Evolutionary conservation across 305 asterid genomes (phyloP).

Genomic region (Stenogyne calaminthoides): DNA sequence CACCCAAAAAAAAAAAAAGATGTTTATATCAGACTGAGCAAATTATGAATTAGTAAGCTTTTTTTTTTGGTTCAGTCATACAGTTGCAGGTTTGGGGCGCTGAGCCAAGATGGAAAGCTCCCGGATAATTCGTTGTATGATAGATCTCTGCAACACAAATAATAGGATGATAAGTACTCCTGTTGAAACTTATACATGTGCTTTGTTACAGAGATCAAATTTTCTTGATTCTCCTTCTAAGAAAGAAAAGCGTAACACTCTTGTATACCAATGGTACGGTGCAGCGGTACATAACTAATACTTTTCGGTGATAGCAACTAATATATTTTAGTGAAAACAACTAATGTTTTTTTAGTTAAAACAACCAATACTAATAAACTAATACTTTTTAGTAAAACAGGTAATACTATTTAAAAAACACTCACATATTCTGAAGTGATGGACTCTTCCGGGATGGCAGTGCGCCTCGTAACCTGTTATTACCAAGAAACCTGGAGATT

Average conservation of each 20-base stretch:
- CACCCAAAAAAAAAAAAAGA: constrained; percentile 31
- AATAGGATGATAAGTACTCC: neutral
- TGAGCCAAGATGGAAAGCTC: constrained; percentile 72
- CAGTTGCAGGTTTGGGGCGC: constrained; percentile 53
- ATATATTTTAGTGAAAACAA: too few relatives aligned
- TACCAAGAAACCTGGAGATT: constrained; percentile 70
- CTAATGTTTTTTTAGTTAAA: too few relatives aligned
- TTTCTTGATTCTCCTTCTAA: neutral
- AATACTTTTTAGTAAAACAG: too few relatives aligned
- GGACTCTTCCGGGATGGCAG: constrained; percentile 48
- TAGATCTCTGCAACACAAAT: constrained; percentile 61
- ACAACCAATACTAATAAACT: too few relatives aligned
- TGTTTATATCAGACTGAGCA: neutral
- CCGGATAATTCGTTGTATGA: constrained; percentile 81
- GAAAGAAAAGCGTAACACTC: too few relatives aligned
- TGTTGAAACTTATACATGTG: neutral
- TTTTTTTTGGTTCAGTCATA: constrained; percentile 31
- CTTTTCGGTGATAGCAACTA: too few relatives aligned
- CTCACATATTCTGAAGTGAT: constrained; percentile 56
- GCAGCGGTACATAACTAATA: too few relatives aligned
- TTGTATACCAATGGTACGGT: too few relatives aligned
- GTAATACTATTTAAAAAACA: neutral
- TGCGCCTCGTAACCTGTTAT: constrained; percentile 53
- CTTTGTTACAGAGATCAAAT: neutral
- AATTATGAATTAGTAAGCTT: neutral